Evolutionary conservation across 2,329 filamentous ascomycete species (phyloP).

Genomic region (Allantophomopsis cytisporea): DNA sequence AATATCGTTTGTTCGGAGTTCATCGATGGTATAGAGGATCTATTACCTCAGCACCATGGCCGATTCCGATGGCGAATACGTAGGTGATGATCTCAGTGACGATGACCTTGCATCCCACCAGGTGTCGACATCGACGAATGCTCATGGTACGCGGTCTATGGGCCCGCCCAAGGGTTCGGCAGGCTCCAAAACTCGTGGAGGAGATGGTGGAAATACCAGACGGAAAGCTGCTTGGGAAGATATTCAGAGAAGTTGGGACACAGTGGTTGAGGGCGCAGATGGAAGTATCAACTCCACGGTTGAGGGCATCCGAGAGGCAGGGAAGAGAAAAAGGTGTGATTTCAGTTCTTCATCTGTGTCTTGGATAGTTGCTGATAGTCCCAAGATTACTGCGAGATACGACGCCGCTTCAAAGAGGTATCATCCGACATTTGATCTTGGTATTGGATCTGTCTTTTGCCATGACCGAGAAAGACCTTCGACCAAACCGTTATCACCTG

Average conservation of each 20-base stretch:
- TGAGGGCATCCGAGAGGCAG: constrained; percentile 63
- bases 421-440: constrained; percentile 90
- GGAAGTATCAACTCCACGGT: constrained; percentile 61
- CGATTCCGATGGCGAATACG: constrained; percentile 61
- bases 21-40: no score
- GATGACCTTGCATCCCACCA: constrained; percentile 37
- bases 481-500: constrained; percentile 75
- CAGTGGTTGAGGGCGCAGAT: constrained; percentile 65
- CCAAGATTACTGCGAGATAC: constrained; percentile 77
- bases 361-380: background rate
- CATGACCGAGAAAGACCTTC: constrained; percentile 90
- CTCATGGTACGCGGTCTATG: constrained; percentile 16
- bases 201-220: constrained; percentile 18
- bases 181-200: constrained; percentile 14
- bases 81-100: constrained; percentile 48
- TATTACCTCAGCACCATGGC: constrained; percentile 34
- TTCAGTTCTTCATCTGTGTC: background rate
- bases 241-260: constrained; percentile 57
- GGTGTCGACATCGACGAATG: constrained; percentile 3
- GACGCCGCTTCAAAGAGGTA: constrained; percentile 87
- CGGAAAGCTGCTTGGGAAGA: constrained; percentile 50
- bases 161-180: constrained; percentile 12
- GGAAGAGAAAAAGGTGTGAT: constrained; percentile 57
- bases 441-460: constrained; percentile 86
- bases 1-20: no score